A percentile compares a stretch with the other conserved stretches of the same genome.
These are phyloP conservation scores for Aethionema arabicum DNA, from an alignment of 345 rosid species.

Conservation along the genomic window DNA sequence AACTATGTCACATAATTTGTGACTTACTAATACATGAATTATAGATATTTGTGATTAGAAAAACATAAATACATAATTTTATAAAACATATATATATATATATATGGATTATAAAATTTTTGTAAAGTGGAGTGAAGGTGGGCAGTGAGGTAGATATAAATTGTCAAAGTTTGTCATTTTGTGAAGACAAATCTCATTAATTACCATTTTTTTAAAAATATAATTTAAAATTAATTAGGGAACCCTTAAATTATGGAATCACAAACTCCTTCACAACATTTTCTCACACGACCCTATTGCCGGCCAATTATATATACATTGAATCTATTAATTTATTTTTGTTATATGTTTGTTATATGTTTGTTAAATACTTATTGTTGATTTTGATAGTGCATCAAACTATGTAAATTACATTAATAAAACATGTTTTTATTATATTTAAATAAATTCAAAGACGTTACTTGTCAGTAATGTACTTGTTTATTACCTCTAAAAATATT, in stretches of 20 bases:
- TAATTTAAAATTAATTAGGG: constrained; percentile 20
- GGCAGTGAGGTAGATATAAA: constrained; percentile 37
- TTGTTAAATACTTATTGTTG: neutral
- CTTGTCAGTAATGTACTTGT: constrained; percentile 21
- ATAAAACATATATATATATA: no score
- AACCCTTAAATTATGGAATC: constrained; percentile 34
- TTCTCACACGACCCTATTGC: constrained; percentile 37
- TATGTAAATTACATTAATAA: neutral
- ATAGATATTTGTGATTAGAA: no score
- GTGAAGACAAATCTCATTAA: constrained; percentile 34
- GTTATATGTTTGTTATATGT: neutral
- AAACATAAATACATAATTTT: neutral
- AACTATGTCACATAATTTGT: no score
- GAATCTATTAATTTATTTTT: constrained; percentile 12
- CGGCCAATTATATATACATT: constrained; percentile 29
- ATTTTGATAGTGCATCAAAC: constrained; percentile 13
- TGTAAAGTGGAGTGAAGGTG: constrained; percentile 30
- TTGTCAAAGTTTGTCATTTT: constrained; percentile 33
- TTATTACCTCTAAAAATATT: neutral
- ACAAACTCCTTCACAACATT: constrained; percentile 38
- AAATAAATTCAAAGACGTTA: constrained; percentile 16
- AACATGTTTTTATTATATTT: neutral
- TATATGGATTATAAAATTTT: neutral
- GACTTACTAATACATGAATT: no score
- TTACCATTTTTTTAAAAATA: constrained; percentile 17